Evolutionary conservation across 768 basidiomycete species (phyloP).

Genomic region (Amanita subjunquillea): DNA sequence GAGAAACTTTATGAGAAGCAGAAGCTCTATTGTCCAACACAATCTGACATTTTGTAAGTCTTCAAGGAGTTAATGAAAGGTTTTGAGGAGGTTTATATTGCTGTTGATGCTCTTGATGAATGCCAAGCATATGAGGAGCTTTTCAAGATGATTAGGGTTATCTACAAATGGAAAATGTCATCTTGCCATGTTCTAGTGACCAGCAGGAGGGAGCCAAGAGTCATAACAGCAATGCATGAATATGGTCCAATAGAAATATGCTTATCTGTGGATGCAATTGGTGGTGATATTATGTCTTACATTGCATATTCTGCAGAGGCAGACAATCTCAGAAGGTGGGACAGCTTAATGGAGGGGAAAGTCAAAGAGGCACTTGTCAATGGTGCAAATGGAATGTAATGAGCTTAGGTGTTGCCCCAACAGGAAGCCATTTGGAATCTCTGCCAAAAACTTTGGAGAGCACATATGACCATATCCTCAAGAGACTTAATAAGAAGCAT

Average conservation of each 20-base stretch:
- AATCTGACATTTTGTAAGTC: not conserved
- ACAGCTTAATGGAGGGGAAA: not conserved
- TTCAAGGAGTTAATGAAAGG: not conserved
- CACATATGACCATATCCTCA: not conserved
- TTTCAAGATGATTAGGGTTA: not conserved
- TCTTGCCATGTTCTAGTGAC: not conserved
- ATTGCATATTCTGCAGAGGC: not conserved
- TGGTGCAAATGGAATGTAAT: constrained; percentile 1
- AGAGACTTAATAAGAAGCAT: too few species aligned
- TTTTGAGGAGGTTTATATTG: not conserved
- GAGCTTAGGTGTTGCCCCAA: not conserved
- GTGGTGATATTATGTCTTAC: not conserved
- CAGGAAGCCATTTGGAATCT: not conserved
- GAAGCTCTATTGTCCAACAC: not conserved
- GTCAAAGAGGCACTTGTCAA: not conserved
- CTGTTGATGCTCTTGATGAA: not conserved
- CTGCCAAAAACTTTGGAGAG: not conserved
- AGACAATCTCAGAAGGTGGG: not conserved
- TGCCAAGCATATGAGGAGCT: too few species aligned
- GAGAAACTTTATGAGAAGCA: not conserved
- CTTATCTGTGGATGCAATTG: not conserved
- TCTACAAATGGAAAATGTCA: not conserved
- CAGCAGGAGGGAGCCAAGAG: not conserved
- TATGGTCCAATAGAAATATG: not conserved
- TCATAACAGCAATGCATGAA: not conserved